Conservation (phyloP, 2,329 filamentous ascomycete genomes). For the Diplodia sapinea region DNA sequence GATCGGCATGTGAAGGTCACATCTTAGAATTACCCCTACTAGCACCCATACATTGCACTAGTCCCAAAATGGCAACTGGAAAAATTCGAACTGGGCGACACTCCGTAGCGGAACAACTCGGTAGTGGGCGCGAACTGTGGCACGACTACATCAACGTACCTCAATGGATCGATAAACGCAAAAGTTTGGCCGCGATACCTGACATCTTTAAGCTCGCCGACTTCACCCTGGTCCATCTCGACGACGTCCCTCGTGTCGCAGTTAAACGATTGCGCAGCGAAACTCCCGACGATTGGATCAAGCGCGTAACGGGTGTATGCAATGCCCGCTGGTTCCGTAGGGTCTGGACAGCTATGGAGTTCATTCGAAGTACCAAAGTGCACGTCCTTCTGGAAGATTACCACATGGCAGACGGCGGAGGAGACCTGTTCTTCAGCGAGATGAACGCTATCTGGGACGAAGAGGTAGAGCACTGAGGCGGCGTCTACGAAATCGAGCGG, state of each 20-base stretch:
- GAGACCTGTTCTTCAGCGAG: constrained; percentile 29
- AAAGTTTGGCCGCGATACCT: constrained; percentile 10
- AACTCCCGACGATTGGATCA: background rate
- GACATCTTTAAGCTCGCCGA: background rate
- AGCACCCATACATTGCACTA: too few relatives aligned
- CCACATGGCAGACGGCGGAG: constrained; percentile 6
- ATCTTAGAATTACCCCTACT: too few relatives aligned
- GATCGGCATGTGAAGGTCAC: too few relatives aligned
- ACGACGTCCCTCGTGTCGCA: background rate
- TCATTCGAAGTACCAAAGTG: constrained; percentile 31
- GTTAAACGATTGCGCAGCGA: background rate
- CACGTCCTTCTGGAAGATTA: constrained; percentile 32
- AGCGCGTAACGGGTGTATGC: constrained; percentile 32
- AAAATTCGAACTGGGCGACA: too few relatives aligned
- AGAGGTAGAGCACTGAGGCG: background rate
- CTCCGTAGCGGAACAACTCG: background rate
- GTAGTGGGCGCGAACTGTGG: constrained; percentile 31
- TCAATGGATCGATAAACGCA: constrained; percentile 30
- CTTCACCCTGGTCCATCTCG: background rate
- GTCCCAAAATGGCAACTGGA: too few relatives aligned
- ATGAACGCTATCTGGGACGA: background rate
- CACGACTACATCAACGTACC: constrained; percentile 37
- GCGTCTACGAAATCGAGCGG: background rate
- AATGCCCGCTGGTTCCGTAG: constrained; percentile 35
- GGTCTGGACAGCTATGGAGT: constrained; percentile 36